Percentiles rank a stretch among this genome's conserved stretches.
Evolutionary conservation across 495 filamentous ascomycete genomes (phyloP).

Genomic region (Chaetomium tenue): DNA sequence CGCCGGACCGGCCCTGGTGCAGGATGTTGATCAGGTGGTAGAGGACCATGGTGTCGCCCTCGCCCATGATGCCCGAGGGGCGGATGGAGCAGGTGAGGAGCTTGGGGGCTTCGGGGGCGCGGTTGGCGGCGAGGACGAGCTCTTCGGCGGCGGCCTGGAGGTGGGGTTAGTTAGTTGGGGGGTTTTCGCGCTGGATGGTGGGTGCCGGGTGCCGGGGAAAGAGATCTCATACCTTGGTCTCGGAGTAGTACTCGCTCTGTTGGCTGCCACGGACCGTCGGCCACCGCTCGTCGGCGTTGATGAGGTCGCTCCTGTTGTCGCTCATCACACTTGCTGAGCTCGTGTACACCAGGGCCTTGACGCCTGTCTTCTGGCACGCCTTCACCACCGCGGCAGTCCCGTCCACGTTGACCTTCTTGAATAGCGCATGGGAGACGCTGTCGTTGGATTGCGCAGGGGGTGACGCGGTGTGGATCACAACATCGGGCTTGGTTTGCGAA

Average conservation of each 20-base stretch:
- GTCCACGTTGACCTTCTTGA: slow-evolving; percentile 87
- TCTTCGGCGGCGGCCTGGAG: slow-evolving; percentile 81
- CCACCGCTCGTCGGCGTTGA: slow-evolving; percentile 88
- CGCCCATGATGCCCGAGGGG: slow-evolving; percentile 87
- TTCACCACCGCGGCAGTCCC: slow-evolving; percentile 79
- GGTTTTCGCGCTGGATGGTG: background rate
- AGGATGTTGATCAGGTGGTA: slow-evolving; percentile 64
- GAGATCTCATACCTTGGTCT: slow-evolving; percentile 64
- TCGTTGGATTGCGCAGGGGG: slow-evolving; percentile 55
- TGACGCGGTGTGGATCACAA: slow-evolving; percentile 94
- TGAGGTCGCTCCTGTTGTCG: slow-evolving; percentile 73
- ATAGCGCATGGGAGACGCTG: slow-evolving; percentile 56
- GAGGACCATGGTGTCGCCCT: slow-evolving; percentile 71
- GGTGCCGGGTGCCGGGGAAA: too few species aligned
- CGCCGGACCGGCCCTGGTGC: slow-evolving; percentile 62
- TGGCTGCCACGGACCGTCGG: slow-evolving; percentile 66
- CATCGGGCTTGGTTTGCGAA: slow-evolving; percentile 68
- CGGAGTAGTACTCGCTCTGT: slow-evolving; percentile 88
- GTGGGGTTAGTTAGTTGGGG: background rate
- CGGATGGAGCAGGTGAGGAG: slow-evolving; percentile 79
- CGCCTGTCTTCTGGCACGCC: slow-evolving; percentile 67
- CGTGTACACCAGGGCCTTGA: slow-evolving; percentile 93
- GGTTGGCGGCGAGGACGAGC: slow-evolving; percentile 81
- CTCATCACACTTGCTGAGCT: slow-evolving; percentile 85
- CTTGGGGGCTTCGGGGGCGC: slow-evolving; percentile 52